Evolutionary conservation across 495 filamentous ascomycete species (phyloP).

Genomic region (Poronia punctata): DNA sequence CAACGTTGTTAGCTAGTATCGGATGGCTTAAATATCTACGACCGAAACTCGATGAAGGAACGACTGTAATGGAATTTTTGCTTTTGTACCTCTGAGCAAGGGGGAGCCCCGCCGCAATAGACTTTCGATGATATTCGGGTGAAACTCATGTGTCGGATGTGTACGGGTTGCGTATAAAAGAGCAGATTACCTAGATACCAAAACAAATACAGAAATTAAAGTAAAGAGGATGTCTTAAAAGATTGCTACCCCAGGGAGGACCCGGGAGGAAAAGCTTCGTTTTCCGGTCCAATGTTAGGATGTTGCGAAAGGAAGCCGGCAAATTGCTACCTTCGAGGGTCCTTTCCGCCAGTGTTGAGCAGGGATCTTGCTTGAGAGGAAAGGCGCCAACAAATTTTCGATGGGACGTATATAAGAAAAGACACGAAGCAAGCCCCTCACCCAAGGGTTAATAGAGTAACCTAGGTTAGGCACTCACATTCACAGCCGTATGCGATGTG

Average conservation of each 20-base stretch:
- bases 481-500: no score
- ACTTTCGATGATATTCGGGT: slow-evolving; percentile 1
- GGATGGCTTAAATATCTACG: no score
- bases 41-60: slow-evolving; percentile 1
- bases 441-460: no score
- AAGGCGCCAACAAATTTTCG: no score
- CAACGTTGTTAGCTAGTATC: neutral
- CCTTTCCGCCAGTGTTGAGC: no score
- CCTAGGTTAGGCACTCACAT: no score
- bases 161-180: neutral
- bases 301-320: no score
- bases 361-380: no score
- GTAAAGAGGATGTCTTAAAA: neutral
- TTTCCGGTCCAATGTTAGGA: no score
- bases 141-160: neutral
- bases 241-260: neutral
- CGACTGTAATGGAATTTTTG: slow-evolving; percentile 7
- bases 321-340: no score
- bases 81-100: neutral
- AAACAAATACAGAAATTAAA: neutral
- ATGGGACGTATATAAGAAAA: no score
- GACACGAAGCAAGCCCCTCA: no score
- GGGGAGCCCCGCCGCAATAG: neutral
- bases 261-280: neutral
- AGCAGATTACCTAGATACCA: slow-evolving; percentile 1